A percentile compares a stretch with the other conserved stretches of the same genome.
phyloP scores from a whole-genome alignment of 2,329 filamentous ascomycete genomes.

The Colletotrichum simmondsii region DNA sequence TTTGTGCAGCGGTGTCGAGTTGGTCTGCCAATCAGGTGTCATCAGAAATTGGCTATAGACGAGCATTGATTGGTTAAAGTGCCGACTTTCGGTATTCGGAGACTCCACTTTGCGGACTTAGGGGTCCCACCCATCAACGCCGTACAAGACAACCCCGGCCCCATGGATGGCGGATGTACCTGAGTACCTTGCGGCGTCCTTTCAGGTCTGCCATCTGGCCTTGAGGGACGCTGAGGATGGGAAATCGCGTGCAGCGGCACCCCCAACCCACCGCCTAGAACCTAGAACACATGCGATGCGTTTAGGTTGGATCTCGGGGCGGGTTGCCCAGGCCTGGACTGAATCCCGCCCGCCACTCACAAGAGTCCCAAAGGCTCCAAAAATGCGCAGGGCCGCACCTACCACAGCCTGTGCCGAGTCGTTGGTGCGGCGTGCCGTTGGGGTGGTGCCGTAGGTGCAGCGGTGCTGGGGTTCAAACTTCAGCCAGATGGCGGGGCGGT shows the following conservation, averaged over 20 bases:
- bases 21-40: neutral
- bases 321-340: neutral
- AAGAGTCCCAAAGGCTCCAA: neutral
- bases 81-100: neutral
- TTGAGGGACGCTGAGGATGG: neutral
- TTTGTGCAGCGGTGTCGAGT: neutral
- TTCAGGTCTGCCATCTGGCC: neutral
- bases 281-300: too few species aligned
- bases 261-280: neutral
- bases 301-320: neutral
- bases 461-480: neutral
- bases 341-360: neutral
- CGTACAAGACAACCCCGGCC: neutral
- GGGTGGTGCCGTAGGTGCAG: neutral
- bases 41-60: constrained; percentile 1
- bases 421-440: neutral
- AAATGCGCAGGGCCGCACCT: neutral
- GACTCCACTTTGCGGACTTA: neutral
- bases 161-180: neutral
- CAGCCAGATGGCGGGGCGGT: neutral
- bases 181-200: neutral
- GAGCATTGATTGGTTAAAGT: constrained; percentile 5
- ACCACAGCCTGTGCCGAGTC: neutral
- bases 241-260: neutral
- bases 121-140: neutral